A percentile compares a stretch with the other conserved stretches of the same genome.
These are phyloP conservation scores for Nigrospora oryzae DNA, from an alignment of 2,329 filamentous ascomycete species.

Conservation along the genomic window DNA sequence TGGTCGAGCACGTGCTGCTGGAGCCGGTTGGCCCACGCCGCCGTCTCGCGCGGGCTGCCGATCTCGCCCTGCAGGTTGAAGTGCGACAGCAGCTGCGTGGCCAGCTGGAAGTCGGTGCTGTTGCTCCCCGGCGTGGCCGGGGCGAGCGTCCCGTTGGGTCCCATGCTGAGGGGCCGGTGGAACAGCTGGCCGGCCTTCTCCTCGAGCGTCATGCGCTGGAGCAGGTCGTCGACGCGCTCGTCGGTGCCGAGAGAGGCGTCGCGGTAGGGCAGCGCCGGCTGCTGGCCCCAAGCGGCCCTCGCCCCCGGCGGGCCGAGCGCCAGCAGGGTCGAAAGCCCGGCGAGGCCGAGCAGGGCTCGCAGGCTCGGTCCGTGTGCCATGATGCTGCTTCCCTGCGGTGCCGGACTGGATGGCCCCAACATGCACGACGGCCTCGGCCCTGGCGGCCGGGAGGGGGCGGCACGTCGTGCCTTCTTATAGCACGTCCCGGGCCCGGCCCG, in stretches of 20 bases:
- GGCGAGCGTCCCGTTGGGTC: slow-evolving; percentile 15
- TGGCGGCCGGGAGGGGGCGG: too few species aligned
- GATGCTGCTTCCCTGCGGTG: neutral
- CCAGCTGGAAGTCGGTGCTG: slow-evolving; percentile 22
- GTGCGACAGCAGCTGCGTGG: slow-evolving; percentile 29
- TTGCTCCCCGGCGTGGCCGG: slow-evolving; percentile 6
- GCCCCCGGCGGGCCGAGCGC: neutral
- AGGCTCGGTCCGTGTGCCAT: neutral
- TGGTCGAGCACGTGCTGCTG: slow-evolving; percentile 29
- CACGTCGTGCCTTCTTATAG: too few species aligned
- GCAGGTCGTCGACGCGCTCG: slow-evolving; percentile 36
- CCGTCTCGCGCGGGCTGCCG: slow-evolving; percentile 21
- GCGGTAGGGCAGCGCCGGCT: slow-evolving; percentile 4
- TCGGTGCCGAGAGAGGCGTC: slow-evolving; percentile 30
- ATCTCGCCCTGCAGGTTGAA: slow-evolving; percentile 38
- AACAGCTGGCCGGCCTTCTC: slow-evolving; percentile 41
- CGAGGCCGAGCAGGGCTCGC: neutral
- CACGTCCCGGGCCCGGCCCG: too few species aligned
- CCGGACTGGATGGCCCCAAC: too few species aligned
- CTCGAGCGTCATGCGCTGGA: slow-evolving; percentile 34
- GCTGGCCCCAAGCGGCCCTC: neutral
- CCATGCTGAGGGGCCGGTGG: slow-evolving; percentile 24
- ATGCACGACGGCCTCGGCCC: too few species aligned
- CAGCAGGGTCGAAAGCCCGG: neutral
- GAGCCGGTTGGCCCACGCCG: slow-evolving; percentile 31